Percentiles rank a stretch among this genome's conserved stretches.
Evolutionary conservation across 306 rosid genomes (phyloP).

Genomic region (Pachyrhizus erosus): DNA sequence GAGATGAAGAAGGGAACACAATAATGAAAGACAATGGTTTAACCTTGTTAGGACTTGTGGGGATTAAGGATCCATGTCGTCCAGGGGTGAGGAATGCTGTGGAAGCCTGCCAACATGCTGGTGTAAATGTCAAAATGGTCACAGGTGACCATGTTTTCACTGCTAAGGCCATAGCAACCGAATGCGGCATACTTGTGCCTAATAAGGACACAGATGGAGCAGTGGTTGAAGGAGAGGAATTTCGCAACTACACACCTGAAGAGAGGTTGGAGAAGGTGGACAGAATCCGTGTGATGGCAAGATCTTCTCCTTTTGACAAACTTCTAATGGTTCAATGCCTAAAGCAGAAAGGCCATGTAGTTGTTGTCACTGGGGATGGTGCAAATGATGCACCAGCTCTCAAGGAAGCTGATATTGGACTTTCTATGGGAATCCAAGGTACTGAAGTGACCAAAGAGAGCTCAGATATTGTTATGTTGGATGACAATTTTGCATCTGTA

Average conservation of each 20-base stretch:
- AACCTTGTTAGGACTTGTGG: slow-evolving; percentile 41
- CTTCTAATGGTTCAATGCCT: no score
- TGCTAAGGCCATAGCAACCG: no score
- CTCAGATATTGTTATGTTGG: slow-evolving; percentile 46
- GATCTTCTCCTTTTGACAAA: no score
- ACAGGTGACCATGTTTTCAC: slow-evolving; percentile 50
- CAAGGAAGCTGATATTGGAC: slow-evolving; percentile 50
- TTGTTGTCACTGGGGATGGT: slow-evolving; percentile 45
- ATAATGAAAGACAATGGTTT: slow-evolving; percentile 32
- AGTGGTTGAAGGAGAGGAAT: no score
- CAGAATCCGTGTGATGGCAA: no score
- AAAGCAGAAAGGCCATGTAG: slow-evolving; percentile 36
- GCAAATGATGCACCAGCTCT: slow-evolving; percentile 46
- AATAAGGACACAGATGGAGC: no score
- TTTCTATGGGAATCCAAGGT: slow-evolving; percentile 48
- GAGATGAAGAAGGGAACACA: neutral
- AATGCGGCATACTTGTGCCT: no score
- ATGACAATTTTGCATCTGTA: slow-evolving; percentile 37
- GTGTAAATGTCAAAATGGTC: slow-evolving; percentile 46
- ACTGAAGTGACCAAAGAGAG: slow-evolving; percentile 49
- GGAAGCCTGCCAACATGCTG: slow-evolving; percentile 42
- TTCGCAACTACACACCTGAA: no score
- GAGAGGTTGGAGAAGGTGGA: no score
- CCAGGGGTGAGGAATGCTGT: slow-evolving; percentile 30
- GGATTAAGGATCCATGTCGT: slow-evolving; percentile 49